Conservation (phyloP, 495 filamentous ascomycete genomes). For the Achaetomiella virescens region DNA sequence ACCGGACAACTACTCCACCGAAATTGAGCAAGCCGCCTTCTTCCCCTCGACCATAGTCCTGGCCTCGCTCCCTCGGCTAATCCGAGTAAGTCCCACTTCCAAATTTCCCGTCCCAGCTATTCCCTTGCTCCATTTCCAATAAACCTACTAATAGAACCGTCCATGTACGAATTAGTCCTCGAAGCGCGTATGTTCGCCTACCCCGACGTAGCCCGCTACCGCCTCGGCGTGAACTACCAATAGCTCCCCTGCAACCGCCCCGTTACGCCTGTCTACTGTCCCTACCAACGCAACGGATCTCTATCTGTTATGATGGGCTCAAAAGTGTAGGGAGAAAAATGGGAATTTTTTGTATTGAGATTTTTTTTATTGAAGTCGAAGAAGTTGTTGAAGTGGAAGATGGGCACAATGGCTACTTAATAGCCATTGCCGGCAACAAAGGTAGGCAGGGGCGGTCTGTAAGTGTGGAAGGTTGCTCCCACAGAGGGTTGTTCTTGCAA, state of each 20-base stretch:
- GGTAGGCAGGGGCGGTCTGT: too few species aligned
- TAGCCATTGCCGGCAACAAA: too few species aligned
- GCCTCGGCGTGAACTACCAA: conserved; percentile 61
- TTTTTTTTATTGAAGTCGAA: too few species aligned
- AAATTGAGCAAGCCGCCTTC: conserved; percentile 80
- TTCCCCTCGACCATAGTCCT: conserved; percentile 67
- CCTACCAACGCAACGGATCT: conserved; percentile 39
- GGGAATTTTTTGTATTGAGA: too few species aligned
- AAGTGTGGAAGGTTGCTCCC: too few species aligned
- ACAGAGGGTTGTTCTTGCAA: too few species aligned
- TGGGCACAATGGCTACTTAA: too few species aligned
- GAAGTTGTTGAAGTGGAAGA: too few species aligned
- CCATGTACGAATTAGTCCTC: conserved; percentile 44
- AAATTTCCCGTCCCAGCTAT: not conserved
- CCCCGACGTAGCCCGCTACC: conserved; percentile 59
- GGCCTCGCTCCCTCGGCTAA: conserved; percentile 58
- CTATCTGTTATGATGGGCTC: too few species aligned
- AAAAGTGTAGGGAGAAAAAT: too few species aligned
- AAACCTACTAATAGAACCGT: not conserved
- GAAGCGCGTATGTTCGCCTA: conserved; percentile 68
- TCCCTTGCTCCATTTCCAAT: too few species aligned
- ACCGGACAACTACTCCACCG: conserved; percentile 62
- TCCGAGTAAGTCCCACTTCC: conserved; percentile 19
- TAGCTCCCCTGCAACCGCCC: conserved; percentile 43
- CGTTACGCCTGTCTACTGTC: conserved; percentile 33